Evolutionary conservation across 257 asterid species (phyloP).

Genomic region (Solanum pinnatisectum): DNA sequence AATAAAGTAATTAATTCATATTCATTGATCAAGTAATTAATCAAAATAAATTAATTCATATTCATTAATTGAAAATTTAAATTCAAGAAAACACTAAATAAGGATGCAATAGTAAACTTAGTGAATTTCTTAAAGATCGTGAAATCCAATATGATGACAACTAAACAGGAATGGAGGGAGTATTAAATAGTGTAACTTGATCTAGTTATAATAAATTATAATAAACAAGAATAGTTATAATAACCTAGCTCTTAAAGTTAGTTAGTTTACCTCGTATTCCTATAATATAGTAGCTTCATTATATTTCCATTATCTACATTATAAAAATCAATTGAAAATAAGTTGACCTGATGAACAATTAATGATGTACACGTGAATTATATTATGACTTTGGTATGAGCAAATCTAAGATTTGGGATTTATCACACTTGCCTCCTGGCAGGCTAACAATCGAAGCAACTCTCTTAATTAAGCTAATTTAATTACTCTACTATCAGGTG

Average conservation of each 20-base stretch:
- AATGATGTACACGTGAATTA: conserved; percentile 12
- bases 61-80: too few species aligned
- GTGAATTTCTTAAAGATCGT: rapidly evolving
- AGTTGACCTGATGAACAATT: conserved; percentile 8
- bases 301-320: not conserved
- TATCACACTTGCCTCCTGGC: not conserved
- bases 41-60: too few species aligned
- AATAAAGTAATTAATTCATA: too few species aligned
- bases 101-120: too few species aligned
- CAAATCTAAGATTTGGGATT: not conserved
- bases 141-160: too few species aligned
- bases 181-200: not conserved
- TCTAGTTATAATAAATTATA: too few species aligned
- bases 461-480: not conserved
- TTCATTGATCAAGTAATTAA: too few species aligned
- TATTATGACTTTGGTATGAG: not conserved
- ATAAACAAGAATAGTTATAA: not conserved
- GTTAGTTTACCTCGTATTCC: not conserved
- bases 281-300: not conserved
- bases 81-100: too few species aligned
- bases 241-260: not conserved
- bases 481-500: not conserved
- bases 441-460: not conserved
- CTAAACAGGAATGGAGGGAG: too few species aligned
- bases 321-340: not conserved